Evolutionary conservation across 768 basidiomycete species (phyloP).

Genomic region (Russula brevipes): DNA sequence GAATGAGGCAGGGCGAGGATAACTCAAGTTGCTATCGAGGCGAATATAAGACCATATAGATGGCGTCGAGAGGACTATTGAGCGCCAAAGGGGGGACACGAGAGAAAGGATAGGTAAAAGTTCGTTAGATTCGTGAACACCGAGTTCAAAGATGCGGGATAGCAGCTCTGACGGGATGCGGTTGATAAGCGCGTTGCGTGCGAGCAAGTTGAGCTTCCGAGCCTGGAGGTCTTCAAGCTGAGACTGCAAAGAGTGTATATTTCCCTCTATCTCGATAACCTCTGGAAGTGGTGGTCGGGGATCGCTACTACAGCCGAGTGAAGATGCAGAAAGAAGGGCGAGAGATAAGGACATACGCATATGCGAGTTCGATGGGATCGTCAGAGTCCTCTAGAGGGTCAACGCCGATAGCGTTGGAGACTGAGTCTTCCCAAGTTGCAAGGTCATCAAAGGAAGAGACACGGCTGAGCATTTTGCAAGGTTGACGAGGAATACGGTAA

Average conservation of each 20-base stretch:
- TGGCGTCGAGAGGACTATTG: conserved; percentile 28
- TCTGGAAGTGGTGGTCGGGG: conserved; percentile 27
- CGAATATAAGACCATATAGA: conserved; percentile 32
- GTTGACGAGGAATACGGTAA: background rate
- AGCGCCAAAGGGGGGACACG: conserved; percentile 31
- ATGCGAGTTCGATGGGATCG: conserved; percentile 18
- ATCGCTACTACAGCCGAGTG: conserved; percentile 25
- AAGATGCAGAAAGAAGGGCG: background rate
- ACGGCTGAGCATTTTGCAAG: conserved; percentile 23
- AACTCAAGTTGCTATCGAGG: conserved; percentile 29
- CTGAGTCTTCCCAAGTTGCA: conserved; percentile 26
- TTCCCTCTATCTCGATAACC: conserved; percentile 28
- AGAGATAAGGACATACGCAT: conserved; percentile 11
- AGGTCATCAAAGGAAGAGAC: conserved; percentile 27
- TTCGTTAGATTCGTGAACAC: conserved; percentile 28
- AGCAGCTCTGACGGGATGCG: conserved; percentile 31
- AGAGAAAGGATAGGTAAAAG: conserved; percentile 27
- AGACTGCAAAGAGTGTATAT: conserved; percentile 27
- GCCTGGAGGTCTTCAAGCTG: conserved; percentile 27
- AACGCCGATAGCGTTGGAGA: conserved; percentile 19
- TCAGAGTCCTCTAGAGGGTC: conserved; percentile 23
- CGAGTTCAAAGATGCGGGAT: conserved; percentile 32
- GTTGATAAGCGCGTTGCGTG: conserved; percentile 28
- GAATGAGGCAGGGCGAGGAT: conserved; percentile 28
- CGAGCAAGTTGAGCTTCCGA: conserved; percentile 26